Percentiles rank a stretch among this genome's conserved stretches.
Conservation (phyloP, 1,139 yeast species). For the Meyerozyma guilliermondii region DNA sequence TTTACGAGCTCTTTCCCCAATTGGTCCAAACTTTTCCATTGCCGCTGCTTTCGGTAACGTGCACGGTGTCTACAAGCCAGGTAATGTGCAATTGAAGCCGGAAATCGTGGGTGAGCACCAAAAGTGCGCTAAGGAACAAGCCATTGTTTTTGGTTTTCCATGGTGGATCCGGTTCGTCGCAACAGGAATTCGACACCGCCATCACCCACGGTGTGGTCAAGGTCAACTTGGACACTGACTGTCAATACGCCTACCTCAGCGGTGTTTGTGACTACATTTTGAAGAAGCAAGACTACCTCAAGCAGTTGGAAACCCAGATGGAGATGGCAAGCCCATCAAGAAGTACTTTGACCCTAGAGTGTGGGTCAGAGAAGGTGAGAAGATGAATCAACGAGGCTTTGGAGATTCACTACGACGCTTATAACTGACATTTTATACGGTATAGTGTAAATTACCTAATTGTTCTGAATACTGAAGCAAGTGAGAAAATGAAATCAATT, state of each 20-base stretch:
- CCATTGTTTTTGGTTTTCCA: conserved; percentile 99
- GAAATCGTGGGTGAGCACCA: conserved; percentile 96
- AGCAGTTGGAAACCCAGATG: conserved; percentile 98
- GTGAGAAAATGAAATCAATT: too few relatives aligned
- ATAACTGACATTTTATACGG: too few relatives aligned
- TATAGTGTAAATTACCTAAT: too few relatives aligned
- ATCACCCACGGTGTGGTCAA: conserved; percentile 93
- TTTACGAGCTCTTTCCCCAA: conserved; percentile 85
- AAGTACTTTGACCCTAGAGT: conserved; percentile 99
- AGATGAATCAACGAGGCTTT: conserved; percentile 92
- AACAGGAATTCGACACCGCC: conserved; percentile 86
- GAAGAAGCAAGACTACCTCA: conserved; percentile 90
- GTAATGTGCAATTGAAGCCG: conserved; percentile 93
- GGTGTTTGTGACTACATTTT: conserved; percentile 98
- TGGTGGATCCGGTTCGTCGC: conserved; percentile 99
- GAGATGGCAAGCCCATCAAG: conserved; percentile 98
- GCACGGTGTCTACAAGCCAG: conserved; percentile 99
- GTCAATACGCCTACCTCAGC: conserved; percentile 93
- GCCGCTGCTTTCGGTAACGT: conserved; percentile 99
- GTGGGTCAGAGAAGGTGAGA: conserved; percentile 99
- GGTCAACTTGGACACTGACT: conserved; percentile 98
- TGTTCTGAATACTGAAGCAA: too few relatives aligned
- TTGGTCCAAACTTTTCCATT: conserved; percentile 97
- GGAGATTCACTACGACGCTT: too few relatives aligned
- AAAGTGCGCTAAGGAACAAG: conserved; percentile 68